Evolutionary conservation across 768 basidiomycete species (phyloP).

Genomic region (Galerina sulciceps): DNA sequence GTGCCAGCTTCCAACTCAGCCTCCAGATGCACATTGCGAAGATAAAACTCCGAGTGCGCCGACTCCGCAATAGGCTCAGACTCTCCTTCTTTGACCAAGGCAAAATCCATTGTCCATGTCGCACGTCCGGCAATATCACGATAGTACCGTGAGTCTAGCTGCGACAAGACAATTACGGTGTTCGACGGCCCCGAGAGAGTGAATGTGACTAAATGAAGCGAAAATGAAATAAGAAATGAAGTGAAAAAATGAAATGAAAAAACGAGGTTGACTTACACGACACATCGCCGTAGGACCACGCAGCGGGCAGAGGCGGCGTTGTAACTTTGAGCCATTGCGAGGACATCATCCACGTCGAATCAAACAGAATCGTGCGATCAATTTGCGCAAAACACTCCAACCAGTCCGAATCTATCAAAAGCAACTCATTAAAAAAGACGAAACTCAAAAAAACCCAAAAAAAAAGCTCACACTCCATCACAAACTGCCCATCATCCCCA

Average conservation of each 20-base stretch:
- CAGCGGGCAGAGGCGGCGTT: conserved; percentile 42
- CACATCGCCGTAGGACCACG: conserved; percentile 59
- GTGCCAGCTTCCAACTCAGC: conserved; percentile 43
- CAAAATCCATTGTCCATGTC: conserved; percentile 54
- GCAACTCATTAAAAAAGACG: not conserved
- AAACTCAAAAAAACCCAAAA: too few species aligned
- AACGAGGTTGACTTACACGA: conserved; percentile 42
- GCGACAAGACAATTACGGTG: conserved; percentile 55
- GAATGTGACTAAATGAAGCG: conserved; percentile 44
- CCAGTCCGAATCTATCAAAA: conserved; percentile 41
- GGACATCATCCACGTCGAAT: conserved; percentile 49
- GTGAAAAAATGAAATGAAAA: not conserved
- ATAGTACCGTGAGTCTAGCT: conserved; percentile 55
- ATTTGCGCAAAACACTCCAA: conserved; percentile 47
- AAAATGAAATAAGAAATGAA: not conserved
- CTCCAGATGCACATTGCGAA: conserved; percentile 48
- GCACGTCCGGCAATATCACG: conserved; percentile 47
- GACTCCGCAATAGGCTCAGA: conserved; percentile 42
- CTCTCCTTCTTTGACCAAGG: conserved; percentile 51
- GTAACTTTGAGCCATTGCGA: conserved; percentile 53
- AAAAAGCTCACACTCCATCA: conserved; percentile 59
- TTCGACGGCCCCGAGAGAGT: conserved; percentile 41
- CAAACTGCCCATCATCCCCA: conserved; percentile 53
- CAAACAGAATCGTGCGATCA: conserved; percentile 50
- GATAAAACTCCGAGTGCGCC: conserved; percentile 36